Percentiles rank a stretch among this genome's conserved stretches.
Conservation (phyloP, 306 rosid genomes). For the Hippophae gyantsensis region DNA sequence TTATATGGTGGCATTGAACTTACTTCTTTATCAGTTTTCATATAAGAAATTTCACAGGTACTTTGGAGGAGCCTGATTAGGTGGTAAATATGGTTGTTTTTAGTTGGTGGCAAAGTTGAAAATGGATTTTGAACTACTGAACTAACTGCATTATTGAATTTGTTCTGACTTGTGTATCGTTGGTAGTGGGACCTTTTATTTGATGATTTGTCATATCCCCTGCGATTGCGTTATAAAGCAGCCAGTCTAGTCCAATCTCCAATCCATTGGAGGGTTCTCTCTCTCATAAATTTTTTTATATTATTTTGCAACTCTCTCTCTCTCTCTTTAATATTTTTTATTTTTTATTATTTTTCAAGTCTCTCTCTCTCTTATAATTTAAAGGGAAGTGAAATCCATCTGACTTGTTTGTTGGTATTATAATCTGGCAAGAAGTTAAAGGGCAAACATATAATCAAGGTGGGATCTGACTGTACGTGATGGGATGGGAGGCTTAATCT, state of each 20-base stretch:
- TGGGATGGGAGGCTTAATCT: too few relatives aligned
- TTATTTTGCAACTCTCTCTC: slow-evolving; percentile 4
- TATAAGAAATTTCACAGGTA: too few relatives aligned
- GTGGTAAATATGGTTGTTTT: too few relatives aligned
- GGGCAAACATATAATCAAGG: slow-evolving; percentile 39
- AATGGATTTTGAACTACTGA: not conserved
- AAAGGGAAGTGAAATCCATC: slow-evolving; percentile 25
- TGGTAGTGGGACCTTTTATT: slow-evolving; percentile 33
- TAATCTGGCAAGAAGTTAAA: slow-evolving; percentile 34
- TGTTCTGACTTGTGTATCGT: slow-evolving; percentile 16
- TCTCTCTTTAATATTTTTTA: too few relatives aligned
- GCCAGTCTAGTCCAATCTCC: slow-evolving; percentile 3
- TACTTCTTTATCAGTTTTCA: too few relatives aligned
- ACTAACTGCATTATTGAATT: slow-evolving; percentile 8
- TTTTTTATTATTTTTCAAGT: not conserved
- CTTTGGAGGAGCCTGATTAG: too few relatives aligned
- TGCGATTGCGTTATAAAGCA: slow-evolving; percentile 43
- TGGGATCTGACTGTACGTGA: slow-evolving; percentile 47
- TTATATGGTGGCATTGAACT: not conserved
- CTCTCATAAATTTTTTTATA: slow-evolving; percentile 16
- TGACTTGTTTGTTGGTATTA: slow-evolving; percentile 49
- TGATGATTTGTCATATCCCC: slow-evolving; percentile 56
- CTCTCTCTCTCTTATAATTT: slow-evolving; percentile 29
- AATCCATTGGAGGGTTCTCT: not conserved
- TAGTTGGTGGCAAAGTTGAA: too few relatives aligned